phyloP scores from a whole-genome alignment of 108 stramenopile genomes.

The Nannochloropsis salina region DNA sequence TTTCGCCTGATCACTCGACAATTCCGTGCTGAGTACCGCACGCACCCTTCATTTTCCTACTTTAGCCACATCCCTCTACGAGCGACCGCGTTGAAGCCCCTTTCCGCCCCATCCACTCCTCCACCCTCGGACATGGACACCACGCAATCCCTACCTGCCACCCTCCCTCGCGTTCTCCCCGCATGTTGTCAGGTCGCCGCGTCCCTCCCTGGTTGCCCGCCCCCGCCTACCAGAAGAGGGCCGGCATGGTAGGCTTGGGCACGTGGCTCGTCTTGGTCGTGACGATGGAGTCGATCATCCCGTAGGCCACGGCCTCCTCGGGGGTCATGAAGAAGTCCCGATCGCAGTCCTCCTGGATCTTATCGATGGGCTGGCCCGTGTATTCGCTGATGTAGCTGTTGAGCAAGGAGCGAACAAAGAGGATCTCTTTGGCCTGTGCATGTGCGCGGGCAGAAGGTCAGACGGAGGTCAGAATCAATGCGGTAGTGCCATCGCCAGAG shows the following conservation, averaged over 20 bases:
- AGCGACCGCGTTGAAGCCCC: too few species aligned
- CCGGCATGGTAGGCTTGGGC: constrained; percentile 43
- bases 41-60: too few species aligned
- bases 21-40: too few species aligned
- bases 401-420: constrained; percentile 76
- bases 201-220: neutral
- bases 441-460: neutral
- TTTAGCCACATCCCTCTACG: too few species aligned
- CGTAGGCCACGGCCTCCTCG: constrained; percentile 85
- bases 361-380: constrained; percentile 79
- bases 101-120: too few species aligned
- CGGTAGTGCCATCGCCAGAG: too few species aligned
- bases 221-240: constrained; percentile 24
- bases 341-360: constrained; percentile 81
- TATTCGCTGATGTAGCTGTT: constrained; percentile 88
- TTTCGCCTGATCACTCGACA: too few species aligned
- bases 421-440: constrained; percentile 86
- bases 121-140: neutral
- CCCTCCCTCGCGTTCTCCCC: neutral
- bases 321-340: constrained; percentile 95
- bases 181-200: neutral
- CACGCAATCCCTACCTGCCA: neutral
- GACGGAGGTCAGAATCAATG: neutral
- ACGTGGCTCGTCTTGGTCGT: constrained; percentile 71
- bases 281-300: constrained; percentile 93